Base-by-base conservation (phyloP, 345 rosid species). In the Viola odorata region DNA sequence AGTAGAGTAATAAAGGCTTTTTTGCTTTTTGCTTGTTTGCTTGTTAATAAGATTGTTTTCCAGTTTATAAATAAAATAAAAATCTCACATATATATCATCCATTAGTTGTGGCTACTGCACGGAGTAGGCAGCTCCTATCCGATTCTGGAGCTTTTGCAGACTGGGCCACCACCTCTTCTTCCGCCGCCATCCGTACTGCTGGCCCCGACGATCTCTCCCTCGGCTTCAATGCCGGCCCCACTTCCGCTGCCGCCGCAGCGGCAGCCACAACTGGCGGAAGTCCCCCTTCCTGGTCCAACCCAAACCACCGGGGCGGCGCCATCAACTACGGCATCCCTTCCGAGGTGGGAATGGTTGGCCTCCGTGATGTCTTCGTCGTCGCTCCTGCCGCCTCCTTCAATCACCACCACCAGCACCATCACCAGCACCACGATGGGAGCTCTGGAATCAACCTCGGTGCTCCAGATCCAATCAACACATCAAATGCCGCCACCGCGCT, bases 191-290 rank as follows among this genome's bases (percentile, higher is more conserved):
- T 79, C 58, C 88, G 85, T 14, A 82, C 83, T 14, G 84, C 83
- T 12, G 65, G 69, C 13, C 78, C 89, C 9, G 96, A 86, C 78
- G 97, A 94, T 62, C 92, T 94, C 37, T 94, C 97, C 5, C 95
- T 94, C 72, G 99, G 99, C 71, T 94, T 90, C 77, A 94, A 85
- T 83, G 95, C 92, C 75, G 91, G 83, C 32, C 84, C 91, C 62
- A 10, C 85, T 48, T 69, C 72, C 5, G 64, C 73, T 9, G 42
- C 73, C 9, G 67, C 72, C 5, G 64, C 73, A 9, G 42, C 73
- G 12, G 67, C 51, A 15, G 73, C 77, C 53, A 16, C 80, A 13
- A 39, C 40, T 12, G 53, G 48, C 6, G 61, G 60, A 9, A 56
- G 39, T 5, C 50, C 79, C 57, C 60, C 79, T 2, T 60, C 82